These are phyloP conservation scores for Phlyctochytrium planicorne DNA, from an alignment of 192 early-diverging fungal species.

Conservation along the genomic window DNA sequence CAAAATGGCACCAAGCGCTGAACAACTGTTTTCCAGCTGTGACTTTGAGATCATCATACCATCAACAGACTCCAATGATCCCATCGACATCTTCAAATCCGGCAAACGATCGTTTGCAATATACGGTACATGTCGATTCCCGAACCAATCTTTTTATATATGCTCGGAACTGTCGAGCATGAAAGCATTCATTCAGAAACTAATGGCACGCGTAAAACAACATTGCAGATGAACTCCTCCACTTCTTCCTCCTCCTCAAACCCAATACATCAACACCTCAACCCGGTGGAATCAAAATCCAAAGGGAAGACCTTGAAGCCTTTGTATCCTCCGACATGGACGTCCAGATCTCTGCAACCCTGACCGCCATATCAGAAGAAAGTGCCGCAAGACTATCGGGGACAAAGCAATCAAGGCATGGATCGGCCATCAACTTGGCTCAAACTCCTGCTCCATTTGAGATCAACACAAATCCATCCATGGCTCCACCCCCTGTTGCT, in stretches of 20 bases:
- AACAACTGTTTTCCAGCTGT: background rate
- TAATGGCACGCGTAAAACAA: background rate
- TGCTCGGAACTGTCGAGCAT: too few relatives aligned
- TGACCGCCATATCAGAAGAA: background rate
- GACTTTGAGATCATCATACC: slow-evolving; percentile 5
- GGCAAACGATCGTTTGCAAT: slow-evolving; percentile 2
- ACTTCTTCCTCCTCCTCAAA: slow-evolving; percentile 9
- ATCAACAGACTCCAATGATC: slow-evolving; percentile 7
- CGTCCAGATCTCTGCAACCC: slow-evolving; percentile 10
- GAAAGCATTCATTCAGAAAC: background rate
- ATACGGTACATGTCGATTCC: too few relatives aligned
- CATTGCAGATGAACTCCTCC: slow-evolving; percentile 14
- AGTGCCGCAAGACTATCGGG: too few relatives aligned
- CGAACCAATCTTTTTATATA: too few relatives aligned
- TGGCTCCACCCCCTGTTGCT: too few relatives aligned
- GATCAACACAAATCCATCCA: too few relatives aligned
- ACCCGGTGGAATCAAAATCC: background rate
- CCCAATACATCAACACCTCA: background rate
- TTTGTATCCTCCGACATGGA: background rate
- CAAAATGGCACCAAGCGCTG: too few relatives aligned
- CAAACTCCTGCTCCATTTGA: too few relatives aligned
- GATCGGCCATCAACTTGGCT: too few relatives aligned
- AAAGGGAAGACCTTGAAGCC: background rate
- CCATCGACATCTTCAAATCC: background rate
- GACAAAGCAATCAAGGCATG: too few relatives aligned